Conservation (phyloP, 148 eudicot species). For the Chenopodium suecicum region DNA sequence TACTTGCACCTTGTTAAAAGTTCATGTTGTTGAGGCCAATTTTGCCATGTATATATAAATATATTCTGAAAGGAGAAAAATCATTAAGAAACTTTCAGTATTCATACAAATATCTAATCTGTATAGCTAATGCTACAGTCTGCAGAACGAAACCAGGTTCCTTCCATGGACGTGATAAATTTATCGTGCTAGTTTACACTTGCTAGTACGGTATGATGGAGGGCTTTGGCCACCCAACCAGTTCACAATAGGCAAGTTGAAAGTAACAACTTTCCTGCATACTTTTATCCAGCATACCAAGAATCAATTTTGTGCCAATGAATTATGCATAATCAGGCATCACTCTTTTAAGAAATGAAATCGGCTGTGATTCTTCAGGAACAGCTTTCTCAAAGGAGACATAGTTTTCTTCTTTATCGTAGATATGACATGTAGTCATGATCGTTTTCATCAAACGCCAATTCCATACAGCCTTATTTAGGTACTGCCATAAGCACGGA, state of each 20-base stretch:
- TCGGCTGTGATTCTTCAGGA: constrained; percentile 80
- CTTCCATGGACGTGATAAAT: neutral
- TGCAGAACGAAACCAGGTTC: neutral
- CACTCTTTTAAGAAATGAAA: constrained; percentile 62
- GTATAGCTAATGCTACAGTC: neutral
- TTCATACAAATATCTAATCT: neutral
- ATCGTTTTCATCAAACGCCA: constrained; percentile 95
- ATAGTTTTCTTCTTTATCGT: constrained; percentile 64
- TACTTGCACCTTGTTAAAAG: no score
- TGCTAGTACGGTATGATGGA: neutral
- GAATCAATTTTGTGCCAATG: neutral
- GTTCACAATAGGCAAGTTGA: neutral
- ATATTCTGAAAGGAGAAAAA: no score
- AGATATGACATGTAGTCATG: constrained; percentile 81
- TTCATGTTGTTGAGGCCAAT: no score
- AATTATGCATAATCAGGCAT: constrained; percentile 80
- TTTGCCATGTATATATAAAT: no score
- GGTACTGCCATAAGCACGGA: constrained; percentile 46
- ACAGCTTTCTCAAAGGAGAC: constrained; percentile 59
- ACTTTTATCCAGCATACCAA: neutral
- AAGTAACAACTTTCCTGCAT: neutral
- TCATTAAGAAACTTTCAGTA: neutral
- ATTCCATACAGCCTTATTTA: constrained; percentile 95
- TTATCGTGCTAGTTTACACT: neutral
- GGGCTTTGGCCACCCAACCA: neutral